These are phyloP conservation scores for Thermoascus crustaceus DNA, from an alignment of 2,329 filamentous ascomycete genomes.

Conservation along the genomic window DNA sequence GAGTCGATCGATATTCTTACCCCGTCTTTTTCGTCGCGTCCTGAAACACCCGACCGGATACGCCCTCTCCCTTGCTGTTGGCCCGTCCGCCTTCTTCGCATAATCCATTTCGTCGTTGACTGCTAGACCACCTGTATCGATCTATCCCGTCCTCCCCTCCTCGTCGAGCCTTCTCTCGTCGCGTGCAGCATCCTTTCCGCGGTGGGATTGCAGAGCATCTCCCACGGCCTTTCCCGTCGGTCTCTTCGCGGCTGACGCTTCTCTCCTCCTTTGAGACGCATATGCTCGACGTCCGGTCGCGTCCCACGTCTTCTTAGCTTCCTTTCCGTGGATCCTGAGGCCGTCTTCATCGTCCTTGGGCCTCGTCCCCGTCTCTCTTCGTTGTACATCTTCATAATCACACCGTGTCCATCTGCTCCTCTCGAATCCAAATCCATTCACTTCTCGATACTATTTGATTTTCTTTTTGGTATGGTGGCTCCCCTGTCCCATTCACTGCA, in stretches of 20 bases:
- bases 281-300: slow-evolving; percentile 15
- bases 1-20: no score
- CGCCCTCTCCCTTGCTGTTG: no score
- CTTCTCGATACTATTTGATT: slow-evolving; percentile 1
- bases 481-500: background rate
- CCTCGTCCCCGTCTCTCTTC: slow-evolving; percentile 7
- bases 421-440: slow-evolving; percentile 2
- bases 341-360: background rate
- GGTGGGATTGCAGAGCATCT: slow-evolving; percentile 32
- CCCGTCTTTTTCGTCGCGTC: no score
- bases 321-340: slow-evolving; percentile 2
- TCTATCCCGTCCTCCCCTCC: no score
- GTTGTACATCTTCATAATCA: slow-evolving; percentile 11
- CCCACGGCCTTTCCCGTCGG: slow-evolving; percentile 13
- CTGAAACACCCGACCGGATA: no score
- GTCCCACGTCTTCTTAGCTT: slow-evolving; percentile 14
- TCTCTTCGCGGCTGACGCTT: slow-evolving; percentile 10
- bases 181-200: slow-evolving; percentile 9
- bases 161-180: background rate
- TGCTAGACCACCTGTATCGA: no score
- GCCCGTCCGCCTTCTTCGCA: no score
- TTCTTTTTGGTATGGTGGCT: slow-evolving; percentile 1
- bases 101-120: no score
- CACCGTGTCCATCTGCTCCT: background rate
- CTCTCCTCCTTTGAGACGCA: slow-evolving; percentile 13